Percentiles rank a stretch among this genome's conserved stretches.
Evolutionary conservation across 352 stramenopile genomes (phyloP).

Genomic region (Plasmopara muralis): DNA sequence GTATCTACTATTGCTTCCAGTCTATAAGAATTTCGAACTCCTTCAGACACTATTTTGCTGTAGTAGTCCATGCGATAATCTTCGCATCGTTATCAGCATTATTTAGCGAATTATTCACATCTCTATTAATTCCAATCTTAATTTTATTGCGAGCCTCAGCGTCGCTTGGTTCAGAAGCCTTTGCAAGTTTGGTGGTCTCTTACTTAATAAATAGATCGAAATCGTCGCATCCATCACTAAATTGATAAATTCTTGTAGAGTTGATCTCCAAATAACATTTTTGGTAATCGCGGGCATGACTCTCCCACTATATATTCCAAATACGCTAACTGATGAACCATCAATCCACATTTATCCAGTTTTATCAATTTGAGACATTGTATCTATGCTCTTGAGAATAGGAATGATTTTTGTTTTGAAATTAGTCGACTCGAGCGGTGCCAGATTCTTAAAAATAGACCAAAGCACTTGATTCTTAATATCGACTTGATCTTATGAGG

Average conservation of each 20-base stretch:
- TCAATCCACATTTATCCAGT: slow-evolving; percentile 16
- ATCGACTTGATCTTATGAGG: too few species aligned
- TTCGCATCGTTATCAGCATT: slow-evolving; percentile 21
- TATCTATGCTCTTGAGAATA: neutral
- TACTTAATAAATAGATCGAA: slow-evolving; percentile 3
- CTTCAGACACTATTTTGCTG: slow-evolving; percentile 7
- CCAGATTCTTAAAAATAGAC: too few species aligned
- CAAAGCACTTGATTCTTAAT: too few species aligned
- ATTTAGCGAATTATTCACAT: slow-evolving; percentile 9
- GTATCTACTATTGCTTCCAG: too few species aligned
- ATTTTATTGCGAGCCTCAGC: slow-evolving; percentile 9
- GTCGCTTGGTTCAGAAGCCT: slow-evolving; percentile 6
- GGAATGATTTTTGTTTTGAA: too few species aligned
- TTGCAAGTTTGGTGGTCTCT: slow-evolving; percentile 5
- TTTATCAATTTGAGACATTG: slow-evolving; percentile 13
- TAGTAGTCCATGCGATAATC: slow-evolving; percentile 17
- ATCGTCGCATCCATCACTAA: slow-evolving; percentile 6
- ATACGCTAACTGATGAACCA: slow-evolving; percentile 12
- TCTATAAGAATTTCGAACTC: too few species aligned
- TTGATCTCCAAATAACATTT: neutral
- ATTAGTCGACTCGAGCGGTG: too few species aligned
- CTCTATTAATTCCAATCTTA: slow-evolving; percentile 9
- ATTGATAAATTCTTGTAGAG: neutral
- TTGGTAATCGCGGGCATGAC: slow-evolving; percentile 7
- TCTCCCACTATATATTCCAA: slow-evolving; percentile 10